Evolutionary conservation across 768 basidiomycete genomes (phyloP).

Genomic region (Sporobolomyces pararoseus): DNA sequence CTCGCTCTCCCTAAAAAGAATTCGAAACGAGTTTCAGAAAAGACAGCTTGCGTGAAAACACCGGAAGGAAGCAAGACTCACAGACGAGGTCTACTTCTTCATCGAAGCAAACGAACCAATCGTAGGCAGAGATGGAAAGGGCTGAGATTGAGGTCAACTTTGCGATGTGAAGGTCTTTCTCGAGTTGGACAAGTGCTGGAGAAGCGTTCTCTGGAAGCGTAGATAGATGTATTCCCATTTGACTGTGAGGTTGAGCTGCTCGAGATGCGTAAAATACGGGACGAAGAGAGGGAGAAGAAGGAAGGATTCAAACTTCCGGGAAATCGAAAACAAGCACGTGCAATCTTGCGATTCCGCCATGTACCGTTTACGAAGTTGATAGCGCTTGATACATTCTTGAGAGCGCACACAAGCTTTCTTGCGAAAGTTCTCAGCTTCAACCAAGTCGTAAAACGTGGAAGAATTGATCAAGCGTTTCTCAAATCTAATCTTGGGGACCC

Average conservation of each 20-base stretch:
- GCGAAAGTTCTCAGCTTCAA: no score
- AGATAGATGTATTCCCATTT: not conserved
- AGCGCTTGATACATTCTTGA: no score
- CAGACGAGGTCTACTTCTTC: constrained; percentile 1
- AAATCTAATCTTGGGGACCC: no score
- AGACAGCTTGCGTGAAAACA: not conserved
- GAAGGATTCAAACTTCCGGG: no score
- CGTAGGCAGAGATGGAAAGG: constrained; percentile 2
- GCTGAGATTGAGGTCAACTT: not conserved
- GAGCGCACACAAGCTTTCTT: no score
- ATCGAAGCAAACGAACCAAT: constrained; percentile 8
- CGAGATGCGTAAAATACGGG: no score
- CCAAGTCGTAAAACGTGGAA: no score
- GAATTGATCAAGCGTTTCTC: no score
- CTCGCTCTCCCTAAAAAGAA: not conserved
- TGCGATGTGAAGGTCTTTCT: not conserved
- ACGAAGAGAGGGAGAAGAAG: no score
- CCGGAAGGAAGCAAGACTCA: not conserved
- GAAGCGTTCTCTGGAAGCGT: not conserved
- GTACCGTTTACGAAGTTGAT: no score
- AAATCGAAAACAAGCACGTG: no score
- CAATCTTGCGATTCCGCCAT: no score
- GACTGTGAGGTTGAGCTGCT: not conserved
- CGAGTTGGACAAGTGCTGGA: not conserved
- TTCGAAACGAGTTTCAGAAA: not conserved